Base-by-base conservation (phyloP, 805 yeast species). In the Ogataea kodamae region DNA sequence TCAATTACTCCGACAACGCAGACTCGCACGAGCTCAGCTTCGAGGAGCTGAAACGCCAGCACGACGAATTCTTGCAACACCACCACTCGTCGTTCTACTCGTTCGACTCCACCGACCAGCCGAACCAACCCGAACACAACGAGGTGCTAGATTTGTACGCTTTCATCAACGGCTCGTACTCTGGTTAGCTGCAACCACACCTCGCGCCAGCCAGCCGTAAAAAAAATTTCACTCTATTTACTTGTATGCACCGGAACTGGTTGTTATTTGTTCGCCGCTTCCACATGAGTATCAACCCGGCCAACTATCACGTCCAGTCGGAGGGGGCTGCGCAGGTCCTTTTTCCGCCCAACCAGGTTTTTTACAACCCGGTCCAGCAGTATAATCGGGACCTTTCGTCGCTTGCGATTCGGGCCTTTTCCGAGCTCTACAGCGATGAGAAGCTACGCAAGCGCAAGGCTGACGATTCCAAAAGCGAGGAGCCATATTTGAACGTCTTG, bases 331-430 rank as follows among this genome's bases (percentile, higher is more conserved):
- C 97, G 9, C 73, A 79, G 15, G 78, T 92, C 26, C 65, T 89
- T 19, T 83, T 82, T 42, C 90, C 95, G 4, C 81, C 84, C 49
- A 78, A 78, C 30, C 88, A 84, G 46, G 98, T 92, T 8, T 92
- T 92, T 55, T 92, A 92, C 62, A 92, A 92, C 56, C 97, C 95
- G 7, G 83, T 92, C 36, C 99, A 92, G 62, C 97, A 90, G 61
- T 92, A 88, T 62, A 92, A 92, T 59, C 73, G 99, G 50, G 99
- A 92, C 55, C 63, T 92, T 30, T 82, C 95, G 46, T 82, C 86
- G 5, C 65, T 81, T 48, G 88, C 86, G 6, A 89, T 92, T 41
- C 73, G 78, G 37, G 95, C 97, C 0, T 92, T 95, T 90, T 70
- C 80, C 24, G 76, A 81, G 35, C 49, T 81, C 21, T 79, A 76